Base-by-base conservation (phyloP, 148 eudicot genomes). In the Rhododendron ferrugineum region DNA sequence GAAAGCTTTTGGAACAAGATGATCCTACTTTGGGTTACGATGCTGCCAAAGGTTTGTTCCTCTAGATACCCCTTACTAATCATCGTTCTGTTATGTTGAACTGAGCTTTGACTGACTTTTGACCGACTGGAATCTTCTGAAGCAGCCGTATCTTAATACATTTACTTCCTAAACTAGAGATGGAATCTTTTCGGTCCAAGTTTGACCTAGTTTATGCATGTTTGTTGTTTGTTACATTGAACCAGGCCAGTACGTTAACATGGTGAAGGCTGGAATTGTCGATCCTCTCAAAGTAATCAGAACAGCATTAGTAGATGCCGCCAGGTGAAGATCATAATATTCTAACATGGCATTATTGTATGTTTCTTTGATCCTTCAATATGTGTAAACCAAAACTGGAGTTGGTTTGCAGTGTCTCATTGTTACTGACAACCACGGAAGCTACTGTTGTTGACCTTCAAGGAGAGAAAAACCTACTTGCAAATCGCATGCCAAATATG, bases 251-350 rank as follows among this genome's bases (percentile, higher is more conserved):
- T 97, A 95, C 52, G 98, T 95, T 5, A 78, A 94, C 90, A 95
- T 97, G 99, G 94, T 97, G 82, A 89, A 91, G 85, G 92, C 96
- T 34, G 99, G 98, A 89, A 95, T 97, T 9, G 89, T 97, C 20
- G 99, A 97, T 91, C 99, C 99, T n/a, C 88, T 95, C 47, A 97
- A 97, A 91, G 99, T 97, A 56, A 87, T 97, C 79, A 92, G 95
- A 90, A 97, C 98, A 74, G 99, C 99, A 18, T 90, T 97, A 58
- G 91, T 88, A 68, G 99, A 97, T 91, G 99, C 99, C 85, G 98
- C 96, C 84, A 97, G 99, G 99, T 97, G 88, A 92, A 73, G 47
- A 82, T 64, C 32, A 6, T 52, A 16, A 23, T 23, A 37, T 32
- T 28, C 37, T 32, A 10, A 23, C 72, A 22, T 86, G 37, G 34